Evolutionary conservation across 768 basidiomycete species (phyloP).

Genomic region (Hypholoma fasciculare): DNA sequence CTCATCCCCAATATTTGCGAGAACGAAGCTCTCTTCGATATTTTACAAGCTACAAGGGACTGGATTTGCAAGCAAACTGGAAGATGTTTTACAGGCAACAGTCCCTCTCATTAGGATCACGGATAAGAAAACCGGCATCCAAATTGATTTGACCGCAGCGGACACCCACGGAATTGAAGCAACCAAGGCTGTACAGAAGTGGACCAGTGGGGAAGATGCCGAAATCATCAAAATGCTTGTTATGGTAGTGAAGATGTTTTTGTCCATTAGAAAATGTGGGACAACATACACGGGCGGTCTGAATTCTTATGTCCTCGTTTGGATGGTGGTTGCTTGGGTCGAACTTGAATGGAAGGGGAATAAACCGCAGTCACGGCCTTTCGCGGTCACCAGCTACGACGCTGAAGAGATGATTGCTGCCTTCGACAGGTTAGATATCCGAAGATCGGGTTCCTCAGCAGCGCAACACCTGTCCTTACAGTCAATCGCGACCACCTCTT

Average conservation of each 20-base stretch:
- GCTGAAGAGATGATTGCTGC: not conserved
- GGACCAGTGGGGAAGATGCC: slow-evolving; percentile 11
- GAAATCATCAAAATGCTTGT: slow-evolving; percentile 18
- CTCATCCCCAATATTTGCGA: not conserved
- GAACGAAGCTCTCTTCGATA: not conserved
- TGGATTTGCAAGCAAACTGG: slow-evolving; percentile 21
- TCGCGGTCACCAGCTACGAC: not conserved
- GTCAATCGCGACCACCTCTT: too few species aligned
- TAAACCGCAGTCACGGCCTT: not conserved
- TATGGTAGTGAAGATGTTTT: slow-evolving; percentile 25
- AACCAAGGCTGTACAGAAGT: slow-evolving; percentile 19
- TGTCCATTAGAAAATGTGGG: slow-evolving; percentile 23
- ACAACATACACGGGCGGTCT: slow-evolving; percentile 27
- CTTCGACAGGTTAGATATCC: too few species aligned
- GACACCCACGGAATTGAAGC: slow-evolving; percentile 17
- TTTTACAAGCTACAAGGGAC: slow-evolving; percentile 6
- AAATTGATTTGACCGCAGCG: slow-evolving; percentile 22
- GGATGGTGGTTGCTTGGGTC: slow-evolving; percentile 30
- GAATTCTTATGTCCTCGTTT: slow-evolving; percentile 25
- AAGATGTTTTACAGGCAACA: slow-evolving; percentile 14
- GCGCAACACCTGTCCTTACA: too few species aligned
- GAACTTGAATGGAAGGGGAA: slow-evolving; percentile 19
- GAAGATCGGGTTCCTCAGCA: too few species aligned
- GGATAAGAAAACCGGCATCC: slow-evolving; percentile 23
- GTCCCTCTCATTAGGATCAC: slow-evolving; percentile 24